phyloP scores from a whole-genome alignment of 2,329 filamentous ascomycete genomes.

The Golovinomyces cichoracearum region DNA sequence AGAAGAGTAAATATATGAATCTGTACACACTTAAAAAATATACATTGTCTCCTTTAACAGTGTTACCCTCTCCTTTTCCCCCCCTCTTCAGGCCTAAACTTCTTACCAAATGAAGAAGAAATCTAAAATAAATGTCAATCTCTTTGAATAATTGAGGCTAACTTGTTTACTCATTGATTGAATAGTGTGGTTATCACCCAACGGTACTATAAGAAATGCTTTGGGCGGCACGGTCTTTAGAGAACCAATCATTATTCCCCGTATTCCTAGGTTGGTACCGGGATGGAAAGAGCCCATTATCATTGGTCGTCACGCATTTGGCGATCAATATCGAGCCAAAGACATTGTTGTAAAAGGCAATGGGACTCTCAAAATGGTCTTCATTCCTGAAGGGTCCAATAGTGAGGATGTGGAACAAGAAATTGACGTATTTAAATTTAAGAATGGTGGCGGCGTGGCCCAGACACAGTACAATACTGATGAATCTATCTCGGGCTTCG shows the following conservation, averaged over 20 bases:
- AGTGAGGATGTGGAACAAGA: no score
- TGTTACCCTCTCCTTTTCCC: no score
- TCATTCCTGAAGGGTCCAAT: slow-evolving; percentile 59
- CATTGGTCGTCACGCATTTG: slow-evolving; percentile 93
- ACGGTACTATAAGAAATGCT: slow-evolving; percentile 57
- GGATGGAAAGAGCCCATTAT: slow-evolving; percentile 99
- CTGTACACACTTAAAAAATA: no score
- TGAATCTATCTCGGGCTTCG: slow-evolving; percentile 83
- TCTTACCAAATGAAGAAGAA: no score
- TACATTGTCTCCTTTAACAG: no score
- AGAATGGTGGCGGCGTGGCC: slow-evolving; percentile 60
- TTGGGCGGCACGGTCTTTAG: slow-evolving; percentile 93
- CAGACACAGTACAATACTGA: slow-evolving; percentile 98
- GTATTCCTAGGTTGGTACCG: slow-evolving; percentile 75
- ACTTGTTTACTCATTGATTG: slow-evolving; percentile 1
- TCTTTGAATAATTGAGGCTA: neutral
- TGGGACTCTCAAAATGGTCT: slow-evolving; percentile 85
- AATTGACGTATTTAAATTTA: slow-evolving; percentile 78
- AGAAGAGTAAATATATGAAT: slow-evolving; percentile 83
- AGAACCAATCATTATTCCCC: slow-evolving; percentile 89
- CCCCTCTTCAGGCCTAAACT: no score
- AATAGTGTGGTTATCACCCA: slow-evolving; percentile 89
- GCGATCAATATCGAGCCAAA: slow-evolving; percentile 95
- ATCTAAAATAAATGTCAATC: no score
- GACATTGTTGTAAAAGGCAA: slow-evolving; percentile 60